These are phyloP conservation scores for Debaryomyces robertsiae DNA, from an alignment of 1,139 yeast species.

Conservation along the genomic window DNA sequence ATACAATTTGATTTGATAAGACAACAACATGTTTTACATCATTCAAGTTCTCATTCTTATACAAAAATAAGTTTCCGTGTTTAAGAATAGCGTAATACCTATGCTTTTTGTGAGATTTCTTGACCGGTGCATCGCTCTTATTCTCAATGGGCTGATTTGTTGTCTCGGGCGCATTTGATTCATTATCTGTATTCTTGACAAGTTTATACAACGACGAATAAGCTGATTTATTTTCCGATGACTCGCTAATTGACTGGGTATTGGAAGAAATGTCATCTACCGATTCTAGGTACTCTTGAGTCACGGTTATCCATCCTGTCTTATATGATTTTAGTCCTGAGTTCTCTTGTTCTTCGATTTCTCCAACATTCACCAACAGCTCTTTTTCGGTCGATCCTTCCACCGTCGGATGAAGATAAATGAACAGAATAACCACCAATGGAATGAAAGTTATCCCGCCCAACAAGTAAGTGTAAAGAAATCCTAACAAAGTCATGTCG, in stretches of 20 bases:
- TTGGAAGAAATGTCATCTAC: conserved; percentile 36
- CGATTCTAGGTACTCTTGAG: conserved; percentile 68
- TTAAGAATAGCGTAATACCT: conserved; percentile 68
- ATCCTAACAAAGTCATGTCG: conserved; percentile 22
- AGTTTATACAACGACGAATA: conserved; percentile 62
- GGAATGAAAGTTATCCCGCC: conserved; percentile 88
- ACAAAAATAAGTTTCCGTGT: conserved; percentile 85
- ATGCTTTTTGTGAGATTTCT: conserved; percentile 49
- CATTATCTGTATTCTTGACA: conserved; percentile 38
- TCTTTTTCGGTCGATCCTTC: conserved; percentile 15
- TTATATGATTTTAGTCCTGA: conserved; percentile 67
- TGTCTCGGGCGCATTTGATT: conserved; percentile 10
- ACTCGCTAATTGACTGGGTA: conserved; percentile 40
- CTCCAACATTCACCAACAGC: conserved; percentile 56
- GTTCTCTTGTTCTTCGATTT: conserved; percentile 57
- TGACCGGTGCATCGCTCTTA: conserved; percentile 11
- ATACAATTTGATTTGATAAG: conserved; percentile 65
- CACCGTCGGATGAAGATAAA: conserved; percentile 38
- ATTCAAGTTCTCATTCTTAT: conserved; percentile 64
- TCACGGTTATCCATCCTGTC: conserved; percentile 82
- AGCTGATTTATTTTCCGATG: conserved; percentile 53
- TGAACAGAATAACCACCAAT: conserved; percentile 37
- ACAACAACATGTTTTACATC: conserved; percentile 82
- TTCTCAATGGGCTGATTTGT: conserved; percentile 1
- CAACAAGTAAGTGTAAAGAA: conserved; percentile 42